Evolutionary conservation across 768 basidiomycete species (phyloP).

Genomic region (Hericium coralloides): DNA sequence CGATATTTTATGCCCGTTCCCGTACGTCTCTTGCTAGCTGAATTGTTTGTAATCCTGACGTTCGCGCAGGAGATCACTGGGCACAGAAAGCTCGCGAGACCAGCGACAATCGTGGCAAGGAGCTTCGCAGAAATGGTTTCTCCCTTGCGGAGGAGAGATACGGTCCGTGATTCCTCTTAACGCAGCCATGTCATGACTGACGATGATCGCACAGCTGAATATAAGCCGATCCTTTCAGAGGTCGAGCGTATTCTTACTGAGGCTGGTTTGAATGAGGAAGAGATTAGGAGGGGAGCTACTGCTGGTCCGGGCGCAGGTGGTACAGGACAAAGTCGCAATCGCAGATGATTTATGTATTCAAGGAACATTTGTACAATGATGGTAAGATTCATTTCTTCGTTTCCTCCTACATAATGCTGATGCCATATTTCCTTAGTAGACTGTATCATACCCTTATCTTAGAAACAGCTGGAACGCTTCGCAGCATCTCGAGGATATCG

Average conservation of each 20-base stretch:
- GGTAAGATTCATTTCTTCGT: too few relatives aligned
- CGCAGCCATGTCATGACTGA: background rate
- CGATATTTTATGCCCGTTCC: slow-evolving; percentile 75
- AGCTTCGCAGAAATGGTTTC: slow-evolving; percentile 72
- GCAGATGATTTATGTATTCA: slow-evolving; percentile 20
- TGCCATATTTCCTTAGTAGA: too few relatives aligned
- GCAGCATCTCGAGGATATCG: too few relatives aligned
- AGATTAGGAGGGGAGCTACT: slow-evolving; percentile 51
- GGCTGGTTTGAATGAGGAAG: slow-evolving; percentile 79
- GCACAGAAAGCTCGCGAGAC: slow-evolving; percentile 54
- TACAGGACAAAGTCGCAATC: slow-evolving; percentile 41
- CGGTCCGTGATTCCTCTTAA: slow-evolving; percentile 31
- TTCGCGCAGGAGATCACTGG: slow-evolving; percentile 66
- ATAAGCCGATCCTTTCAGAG: slow-evolving; percentile 76
- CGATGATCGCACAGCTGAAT: slow-evolving; percentile 38
- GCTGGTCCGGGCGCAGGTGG: slow-evolving; percentile 30
- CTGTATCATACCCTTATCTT: too few relatives aligned
- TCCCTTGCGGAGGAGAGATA: slow-evolving; percentile 66
- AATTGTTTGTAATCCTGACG: background rate
- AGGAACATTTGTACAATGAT: too few relatives aligned
- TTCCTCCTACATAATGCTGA: too few relatives aligned
- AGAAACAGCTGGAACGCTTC: too few relatives aligned
- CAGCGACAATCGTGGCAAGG: slow-evolving; percentile 66
- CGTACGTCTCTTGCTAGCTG: slow-evolving; percentile 33
- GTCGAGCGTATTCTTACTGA: slow-evolving; percentile 78